Percentiles rank a stretch among this genome's conserved stretches.
phyloP scores from a whole-genome alignment of 768 basidiomycete species.

The Russula virescens region DNA sequence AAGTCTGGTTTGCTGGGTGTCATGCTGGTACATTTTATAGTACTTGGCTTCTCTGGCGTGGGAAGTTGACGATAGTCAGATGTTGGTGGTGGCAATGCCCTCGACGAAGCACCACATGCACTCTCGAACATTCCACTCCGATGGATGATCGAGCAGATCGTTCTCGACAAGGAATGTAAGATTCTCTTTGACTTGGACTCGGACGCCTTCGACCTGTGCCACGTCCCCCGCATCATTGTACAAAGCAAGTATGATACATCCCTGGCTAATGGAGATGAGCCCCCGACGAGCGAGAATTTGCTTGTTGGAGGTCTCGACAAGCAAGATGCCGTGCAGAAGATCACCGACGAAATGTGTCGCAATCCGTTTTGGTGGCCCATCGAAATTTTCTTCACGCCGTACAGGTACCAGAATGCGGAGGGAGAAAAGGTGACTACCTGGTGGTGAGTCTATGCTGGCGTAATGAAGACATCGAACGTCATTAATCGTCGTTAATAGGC shows the following conservation, averaged over 20 bases:
- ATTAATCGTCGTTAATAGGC: constrained; percentile 30
- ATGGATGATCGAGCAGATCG: constrained; percentile 24
- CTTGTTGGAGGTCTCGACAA: not conserved
- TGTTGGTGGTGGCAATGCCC: constrained; percentile 17
- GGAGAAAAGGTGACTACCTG: constrained; percentile 49
- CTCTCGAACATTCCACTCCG: constrained; percentile 21
- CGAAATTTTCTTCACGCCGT: constrained; percentile 54
- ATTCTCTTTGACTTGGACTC: constrained; percentile 16
- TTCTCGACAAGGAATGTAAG: not conserved
- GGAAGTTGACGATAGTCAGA: constrained; percentile 2
- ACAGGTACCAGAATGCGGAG: constrained; percentile 53
- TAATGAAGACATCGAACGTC: not conserved
- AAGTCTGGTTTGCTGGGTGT: constrained; percentile 24
- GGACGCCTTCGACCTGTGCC: constrained; percentile 10
- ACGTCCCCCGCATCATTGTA: constrained; percentile 6
- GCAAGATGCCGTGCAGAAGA: constrained; percentile 38
- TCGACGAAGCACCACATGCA: not conserved
- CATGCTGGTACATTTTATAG: constrained; percentile 14
- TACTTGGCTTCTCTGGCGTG: not conserved
- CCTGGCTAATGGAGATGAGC: not conserved
- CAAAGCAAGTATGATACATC: not conserved
- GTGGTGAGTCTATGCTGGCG: constrained; percentile 39
- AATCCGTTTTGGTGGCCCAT: constrained; percentile 61
- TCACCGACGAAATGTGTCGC: constrained; percentile 47
- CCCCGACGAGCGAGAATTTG: not conserved